These are phyloP conservation scores for Geosmithia putterillii DNA, from an alignment of 2,329 filamentous ascomycete genomes.

Conservation along the genomic window DNA sequence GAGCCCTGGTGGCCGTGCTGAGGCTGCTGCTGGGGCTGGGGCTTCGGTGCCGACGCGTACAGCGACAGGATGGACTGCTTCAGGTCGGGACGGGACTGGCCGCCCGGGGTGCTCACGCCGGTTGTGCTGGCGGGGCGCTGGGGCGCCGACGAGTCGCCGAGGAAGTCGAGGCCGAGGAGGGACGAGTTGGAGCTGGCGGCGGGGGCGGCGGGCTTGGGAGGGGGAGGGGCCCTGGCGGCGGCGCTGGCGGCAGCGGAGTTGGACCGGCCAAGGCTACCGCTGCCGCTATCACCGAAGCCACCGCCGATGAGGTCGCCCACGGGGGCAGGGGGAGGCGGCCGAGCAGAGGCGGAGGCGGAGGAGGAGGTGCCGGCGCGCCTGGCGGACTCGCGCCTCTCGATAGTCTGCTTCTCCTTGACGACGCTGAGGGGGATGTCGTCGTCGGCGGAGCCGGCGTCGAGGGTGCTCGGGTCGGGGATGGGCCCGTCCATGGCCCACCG, in stretches of 20 bases:
- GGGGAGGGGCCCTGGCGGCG: slow-evolving; percentile 52
- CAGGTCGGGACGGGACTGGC: slow-evolving; percentile 75
- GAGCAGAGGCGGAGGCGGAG: slow-evolving; percentile 3
- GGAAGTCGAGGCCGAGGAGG: slow-evolving; percentile 82
- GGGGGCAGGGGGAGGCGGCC: slow-evolving; percentile 21
- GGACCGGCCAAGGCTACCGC: slow-evolving; percentile 51
- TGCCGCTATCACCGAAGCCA: slow-evolving; percentile 48
- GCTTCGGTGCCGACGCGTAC: slow-evolving; percentile 74
- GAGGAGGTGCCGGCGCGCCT: slow-evolving; percentile 40
- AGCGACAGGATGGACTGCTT: slow-evolving; percentile 96
- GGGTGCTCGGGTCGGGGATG: slow-evolving; percentile 80
- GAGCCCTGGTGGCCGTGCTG: slow-evolving; percentile 45
- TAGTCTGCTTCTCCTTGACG: slow-evolving; percentile 53
- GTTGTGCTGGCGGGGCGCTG: slow-evolving; percentile 73
- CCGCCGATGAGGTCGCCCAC: slow-evolving; percentile 76
- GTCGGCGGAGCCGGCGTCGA: slow-evolving; percentile 77
- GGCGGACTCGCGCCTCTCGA: slow-evolving; percentile 45
- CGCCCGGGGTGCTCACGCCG: slow-evolving; percentile 44
- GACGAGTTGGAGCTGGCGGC: slow-evolving; percentile 73
- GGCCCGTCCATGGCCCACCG: slow-evolving; percentile 98
- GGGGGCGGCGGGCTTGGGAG: slow-evolving; percentile 37
- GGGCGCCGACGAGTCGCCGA: slow-evolving; percentile 63
- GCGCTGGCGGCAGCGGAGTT: slow-evolving; percentile 43
- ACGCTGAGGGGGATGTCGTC: slow-evolving; percentile 61
- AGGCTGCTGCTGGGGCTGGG: slow-evolving; percentile 46